Base-by-base conservation (phyloP, 345 rosid species). In the Eucalyptus guilfoylei region DNA sequence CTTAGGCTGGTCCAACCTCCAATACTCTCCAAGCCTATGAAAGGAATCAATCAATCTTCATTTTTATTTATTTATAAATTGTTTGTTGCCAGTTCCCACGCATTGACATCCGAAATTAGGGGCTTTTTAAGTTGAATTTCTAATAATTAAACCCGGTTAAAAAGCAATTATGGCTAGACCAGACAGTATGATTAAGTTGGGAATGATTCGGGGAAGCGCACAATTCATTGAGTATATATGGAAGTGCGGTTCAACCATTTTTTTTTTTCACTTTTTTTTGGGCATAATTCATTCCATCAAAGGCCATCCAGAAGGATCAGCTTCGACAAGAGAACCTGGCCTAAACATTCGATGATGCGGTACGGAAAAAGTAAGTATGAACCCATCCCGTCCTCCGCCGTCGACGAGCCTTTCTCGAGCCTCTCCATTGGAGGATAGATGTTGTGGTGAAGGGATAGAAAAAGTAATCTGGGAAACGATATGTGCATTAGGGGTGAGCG, bases 391-490 rank as follows among this genome's bases (percentile, higher is more conserved):
- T 24, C 62, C 62, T 55, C 15, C 4, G 67, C 67, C 37, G 19
- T 64, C 76, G 37, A 0, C 19, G 21, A 64, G 21, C 21, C 72
- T 30, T 30, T 62, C 5, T 30, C 2, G 34, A 62, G 72, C 72
- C 76, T 24, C 37, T 64, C 19, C 19, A 8, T 0, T 64, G 76
- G 76, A 30, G 76, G 76, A 64, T 64, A n/a, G 76, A n/a, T 64
- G 72, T 34, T 4, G 37, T 14, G 19, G 72, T 64, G 37, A n/a
- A n/a, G 37, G 37, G 72, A 64, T 2, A 4, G 9, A 14, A 32
- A 14, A n/a, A n/a, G 34, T 6, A 3, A 14, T 7, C 4, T 14
- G 19, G 37, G 37, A 3, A n/a, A 30, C 0, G 17, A 14, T 62
- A 15, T 4, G 37, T 2, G 19, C 9, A 3, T 64, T n/a, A n/a